Base-by-base conservation (phyloP, 306 rosid genomes). In the Cyclanthera cordifolia region DNA sequence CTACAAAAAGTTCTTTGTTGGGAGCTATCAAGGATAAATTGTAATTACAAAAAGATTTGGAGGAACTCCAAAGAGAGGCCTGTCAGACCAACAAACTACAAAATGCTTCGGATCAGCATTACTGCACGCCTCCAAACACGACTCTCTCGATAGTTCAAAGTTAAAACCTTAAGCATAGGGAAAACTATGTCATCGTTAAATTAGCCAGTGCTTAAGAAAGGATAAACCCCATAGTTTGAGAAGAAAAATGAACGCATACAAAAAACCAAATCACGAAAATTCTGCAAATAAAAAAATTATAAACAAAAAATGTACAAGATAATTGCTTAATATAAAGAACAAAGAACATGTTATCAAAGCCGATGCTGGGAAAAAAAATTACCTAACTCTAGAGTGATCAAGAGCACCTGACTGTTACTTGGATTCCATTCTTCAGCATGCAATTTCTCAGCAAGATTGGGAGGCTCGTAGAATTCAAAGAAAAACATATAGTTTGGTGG, bases 401-500 rank as follows among this genome's bases (percentile, higher is more conserved):
- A 32, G 14, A 84, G 85, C 59, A 69, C 85, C 60, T 76, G 85
- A 59, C 79, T 52, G 34, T 74, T 59, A 64, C 61, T 67, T 7
- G 86, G 86, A 73, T 8, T 77, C 84, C 89, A 85, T 58, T 82
- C 85, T 27, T 86, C 71, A 5, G 71, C 69, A 41, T 89, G 98
- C 75, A 92, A 74, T 82, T 85, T 92, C 64, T 84, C 91, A 0
- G 83, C 81, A 14, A 89, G 95, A 75, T 85, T 92, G 4, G 74
- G 84, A 67, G 82, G 76, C 73, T 84, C 86, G 32, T 77, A 92
- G 75, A 82, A 86, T 47, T 85, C 84, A 60, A 89, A 92, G 95
- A 92, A 89, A 85, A 85, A 83, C 86, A 92, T 58, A 74, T 89
- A 92, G 76, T 82, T 83, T 56, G 96, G 98, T 52, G 95, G 95